Percentiles rank a stretch among this genome's conserved stretches.
phyloP scores from a whole-genome alignment of 1,139 yeast genomes.

The Arxiozyma heterogenica region DNA sequence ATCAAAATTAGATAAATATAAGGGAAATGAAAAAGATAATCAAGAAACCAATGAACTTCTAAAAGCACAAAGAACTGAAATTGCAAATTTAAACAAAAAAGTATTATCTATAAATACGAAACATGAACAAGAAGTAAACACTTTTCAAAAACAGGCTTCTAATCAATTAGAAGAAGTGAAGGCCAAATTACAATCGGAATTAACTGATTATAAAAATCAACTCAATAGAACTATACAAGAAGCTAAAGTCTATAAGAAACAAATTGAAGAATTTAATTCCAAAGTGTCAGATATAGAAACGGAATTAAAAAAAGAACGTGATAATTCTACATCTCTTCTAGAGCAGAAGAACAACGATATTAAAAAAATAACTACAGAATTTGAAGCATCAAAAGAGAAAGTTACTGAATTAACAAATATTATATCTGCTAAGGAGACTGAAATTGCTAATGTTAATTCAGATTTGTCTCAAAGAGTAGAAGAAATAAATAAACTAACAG shows the following conservation, averaged over 20 bases:
- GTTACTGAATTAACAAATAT: background rate
- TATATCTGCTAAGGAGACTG: background rate
- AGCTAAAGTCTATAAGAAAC: background rate
- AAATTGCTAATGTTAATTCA: background rate
- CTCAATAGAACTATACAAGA: background rate
- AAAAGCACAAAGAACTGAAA: constrained; percentile 4
- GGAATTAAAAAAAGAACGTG: background rate
- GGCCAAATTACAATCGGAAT: constrained; percentile 1
- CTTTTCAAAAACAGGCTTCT: background rate
- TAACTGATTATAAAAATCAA: constrained; percentile 4
- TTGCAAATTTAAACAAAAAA: constrained; percentile 3
- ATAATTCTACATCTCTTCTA: background rate
- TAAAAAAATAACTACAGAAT: background rate
- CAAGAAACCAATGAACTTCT: constrained; percentile 2
- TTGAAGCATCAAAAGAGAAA: background rate
- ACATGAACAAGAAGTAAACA: constrained; percentile 2
- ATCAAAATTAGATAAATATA: background rate
- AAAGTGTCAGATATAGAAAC: background rate
- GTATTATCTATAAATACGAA: background rate
- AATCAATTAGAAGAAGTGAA: background rate
- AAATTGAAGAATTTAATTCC: background rate
- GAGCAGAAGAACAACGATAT: background rate
- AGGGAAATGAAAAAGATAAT: background rate
- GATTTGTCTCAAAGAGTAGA: background rate
- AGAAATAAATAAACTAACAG: background rate